Base-by-base conservation (phyloP, 2,329 filamentous ascomycete species). In the Botrytis fabae region DNA sequence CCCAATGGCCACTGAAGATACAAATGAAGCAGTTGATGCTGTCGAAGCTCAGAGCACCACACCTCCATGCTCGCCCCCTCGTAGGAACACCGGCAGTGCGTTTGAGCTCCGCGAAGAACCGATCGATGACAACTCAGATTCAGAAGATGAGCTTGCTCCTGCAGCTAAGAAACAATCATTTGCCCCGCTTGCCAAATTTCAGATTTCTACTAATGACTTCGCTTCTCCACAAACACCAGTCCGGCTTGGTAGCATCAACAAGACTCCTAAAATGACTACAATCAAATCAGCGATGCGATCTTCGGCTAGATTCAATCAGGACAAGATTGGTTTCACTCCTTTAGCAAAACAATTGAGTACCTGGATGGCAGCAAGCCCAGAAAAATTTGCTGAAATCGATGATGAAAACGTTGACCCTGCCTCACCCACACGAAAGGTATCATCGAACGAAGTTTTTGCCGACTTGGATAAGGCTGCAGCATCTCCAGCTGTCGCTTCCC, bases 281-380 rank as follows among this genome's bases (percentile, higher is more conserved):
- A 54, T 69, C n/a, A 46, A 72, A 28, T 46, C 54, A 60, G 48
- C 72, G 25, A 46, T 44, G 25, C 54, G 64, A 10, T 35, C 32
- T 20, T 64, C 63, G n/a, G 20, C 69, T 72, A 72, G 74, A 42
- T 66, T 73, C 12, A 68, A 57, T 18, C 73, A 61, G 59, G 74
- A 75, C 25, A 82, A 83, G 28, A 79, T 88, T 69, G 89, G 89
- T 2, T 91, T 92, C 75, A 92, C 90, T 1, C 89, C 90, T 38
- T 82, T 93, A 54, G 88, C 88, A 6, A 83, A 86, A 54, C 87
- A 91, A 77, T 82, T 93, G 7, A 86, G 84, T 73, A 85, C 86
- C 38, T 93, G 92, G 91, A 86, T 86, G 75, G 85, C 90, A 1
- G 84, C 84, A 38, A 92, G 88, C 75, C 89, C 89, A 4, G 78